Evolutionary conservation across 2,329 filamentous ascomycete genomes (phyloP).

Genomic region (Fusarium sp.): DNA sequence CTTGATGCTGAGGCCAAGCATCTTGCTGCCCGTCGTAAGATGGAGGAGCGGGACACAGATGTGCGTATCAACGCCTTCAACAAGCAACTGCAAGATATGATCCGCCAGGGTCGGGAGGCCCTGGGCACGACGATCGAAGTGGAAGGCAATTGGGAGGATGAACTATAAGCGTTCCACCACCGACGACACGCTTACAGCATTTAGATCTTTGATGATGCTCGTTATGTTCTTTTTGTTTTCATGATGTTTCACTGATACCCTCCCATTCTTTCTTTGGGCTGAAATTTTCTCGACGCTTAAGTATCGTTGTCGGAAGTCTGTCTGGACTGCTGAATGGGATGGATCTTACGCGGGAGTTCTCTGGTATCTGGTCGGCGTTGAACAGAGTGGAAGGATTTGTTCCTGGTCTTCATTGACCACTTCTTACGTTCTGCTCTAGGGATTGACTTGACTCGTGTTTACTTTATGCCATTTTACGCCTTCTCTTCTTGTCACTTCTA

Average conservation of each 20-base stretch:
- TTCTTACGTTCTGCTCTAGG: slow-evolving; percentile 16
- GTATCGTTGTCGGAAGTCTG: slow-evolving; percentile 11
- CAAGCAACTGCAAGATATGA: slow-evolving; percentile 83
- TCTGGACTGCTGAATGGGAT: slow-evolving; percentile 4
- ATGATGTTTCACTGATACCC: slow-evolving; percentile 32
- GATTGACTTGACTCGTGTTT: slow-evolving; percentile 3
- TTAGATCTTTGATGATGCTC: slow-evolving; percentile 7
- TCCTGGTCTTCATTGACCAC: slow-evolving; percentile 6
- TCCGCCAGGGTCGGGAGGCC: slow-evolving; percentile 87
- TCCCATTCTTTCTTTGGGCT: slow-evolving; percentile 16
- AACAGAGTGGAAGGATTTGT: slow-evolving; percentile 10
- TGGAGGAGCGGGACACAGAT: slow-evolving; percentile 83
- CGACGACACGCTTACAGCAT: slow-evolving; percentile 9
- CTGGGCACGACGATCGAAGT: slow-evolving; percentile 80
- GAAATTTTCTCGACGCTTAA: slow-evolving; percentile 9
- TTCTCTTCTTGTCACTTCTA: slow-evolving; percentile 3
- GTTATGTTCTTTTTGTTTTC: slow-evolving; percentile 4
- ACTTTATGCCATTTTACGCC: slow-evolving; percentile 28
- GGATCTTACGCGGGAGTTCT: slow-evolving; percentile 26
- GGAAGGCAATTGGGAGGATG: slow-evolving; percentile 57
- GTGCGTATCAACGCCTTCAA: slow-evolving; percentile 84
- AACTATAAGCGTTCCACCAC: slow-evolving; percentile 41
- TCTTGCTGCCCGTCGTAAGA: slow-evolving; percentile 76
- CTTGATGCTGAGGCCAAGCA: slow-evolving; percentile 76
- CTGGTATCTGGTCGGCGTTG: slow-evolving; percentile 20